A percentile compares a stretch with the other conserved stretches of the same genome.
Conservation (phyloP, 768 basidiomycete genomes). For the Terana coerulea region DNA sequence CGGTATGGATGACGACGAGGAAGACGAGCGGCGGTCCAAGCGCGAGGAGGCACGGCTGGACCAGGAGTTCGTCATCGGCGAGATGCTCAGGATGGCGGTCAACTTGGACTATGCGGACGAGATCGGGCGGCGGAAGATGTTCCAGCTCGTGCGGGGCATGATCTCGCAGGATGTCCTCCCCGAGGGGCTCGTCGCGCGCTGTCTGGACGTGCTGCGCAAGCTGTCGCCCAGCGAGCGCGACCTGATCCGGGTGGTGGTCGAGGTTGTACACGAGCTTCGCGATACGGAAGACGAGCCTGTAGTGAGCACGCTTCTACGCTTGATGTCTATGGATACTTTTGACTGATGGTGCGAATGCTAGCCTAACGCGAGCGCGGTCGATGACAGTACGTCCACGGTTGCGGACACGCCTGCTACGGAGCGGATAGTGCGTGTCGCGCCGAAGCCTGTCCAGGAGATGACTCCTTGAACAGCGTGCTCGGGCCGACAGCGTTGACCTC, state of each 20-base stretch:
- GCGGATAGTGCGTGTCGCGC: constrained; percentile 21
- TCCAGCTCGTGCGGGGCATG: constrained; percentile 86
- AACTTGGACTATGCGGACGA: constrained; percentile 91
- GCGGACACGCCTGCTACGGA: constrained; percentile 26
- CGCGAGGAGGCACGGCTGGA: constrained; percentile 47
- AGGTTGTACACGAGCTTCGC: constrained; percentile 79
- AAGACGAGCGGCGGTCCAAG: constrained; percentile 33
- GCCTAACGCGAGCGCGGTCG: constrained; percentile 21
- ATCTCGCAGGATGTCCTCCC: constrained; percentile 69
- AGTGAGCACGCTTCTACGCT: constrained; percentile 11
- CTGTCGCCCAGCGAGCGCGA: constrained; percentile 76
- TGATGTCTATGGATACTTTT: not conserved
- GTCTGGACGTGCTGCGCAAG: constrained; percentile 77
- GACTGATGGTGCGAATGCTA: constrained; percentile 5
- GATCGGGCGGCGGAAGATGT: constrained; percentile 86
- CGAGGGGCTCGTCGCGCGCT: constrained; percentile 61
- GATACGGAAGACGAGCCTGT: constrained; percentile 40
- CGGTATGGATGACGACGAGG: constrained; percentile 26
- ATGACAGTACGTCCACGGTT: constrained; percentile 33
- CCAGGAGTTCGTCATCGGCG: constrained; percentile 68
- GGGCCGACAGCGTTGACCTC: constrained; percentile 62
- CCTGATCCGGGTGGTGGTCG: constrained; percentile 84
- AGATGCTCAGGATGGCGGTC: constrained; percentile 75
- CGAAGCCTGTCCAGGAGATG: constrained; percentile 38
- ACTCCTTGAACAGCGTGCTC: constrained; percentile 56